Base-by-base conservation (phyloP, 805 yeast species). In the Candida ovalis region DNA sequence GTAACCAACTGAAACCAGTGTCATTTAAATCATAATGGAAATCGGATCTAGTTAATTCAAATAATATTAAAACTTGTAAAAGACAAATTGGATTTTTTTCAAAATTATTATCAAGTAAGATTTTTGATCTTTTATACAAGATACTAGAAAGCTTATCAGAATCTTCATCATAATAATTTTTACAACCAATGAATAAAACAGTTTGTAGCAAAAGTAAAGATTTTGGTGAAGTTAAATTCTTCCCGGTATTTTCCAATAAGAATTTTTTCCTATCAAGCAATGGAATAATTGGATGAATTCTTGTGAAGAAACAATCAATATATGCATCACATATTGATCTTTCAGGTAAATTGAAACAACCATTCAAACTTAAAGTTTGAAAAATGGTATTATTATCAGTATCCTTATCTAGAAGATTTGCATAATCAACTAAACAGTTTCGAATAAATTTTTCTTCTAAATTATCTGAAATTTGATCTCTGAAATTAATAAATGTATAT, bases 311-410 rank as follows among this genome's bases (percentile, higher is more conserved):
- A 43, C 76, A 68, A 38, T 79, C 73, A 35, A 86, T 72, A 48
- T 84, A 68, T 53, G 80, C 85, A 52, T 77, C 78, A 48, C 84
- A 75, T 18, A 84, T 66, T 18, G 76, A 79, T 40, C 72, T 65
- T 8, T 79, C 75, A 1, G 92, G 92, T 32, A 86, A 64, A 44
- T 79, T 66, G 60, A 86, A 84, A 3, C 88, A 87, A n/a, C 89
- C 89, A 49, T 82, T 69, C 45, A 80, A 57, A 55, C 79, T 75
- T 52, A 85, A 68, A 43, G 80, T 75, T 58, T 81, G 85, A 58
- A 84, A 69, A 52, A 82, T 87, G 19, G 79, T 28, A 33, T 59
- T 63, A 13, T 58, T 18, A 48, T 30, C n/a, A 7, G 15, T 15
- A 12, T 15, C 15, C 17, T 4, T 30, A 35, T 17, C 22, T 4